Conservation (phyloP, 1,284 basidiomycete species). For the Erythrobasidium hasegawianum region DNA sequence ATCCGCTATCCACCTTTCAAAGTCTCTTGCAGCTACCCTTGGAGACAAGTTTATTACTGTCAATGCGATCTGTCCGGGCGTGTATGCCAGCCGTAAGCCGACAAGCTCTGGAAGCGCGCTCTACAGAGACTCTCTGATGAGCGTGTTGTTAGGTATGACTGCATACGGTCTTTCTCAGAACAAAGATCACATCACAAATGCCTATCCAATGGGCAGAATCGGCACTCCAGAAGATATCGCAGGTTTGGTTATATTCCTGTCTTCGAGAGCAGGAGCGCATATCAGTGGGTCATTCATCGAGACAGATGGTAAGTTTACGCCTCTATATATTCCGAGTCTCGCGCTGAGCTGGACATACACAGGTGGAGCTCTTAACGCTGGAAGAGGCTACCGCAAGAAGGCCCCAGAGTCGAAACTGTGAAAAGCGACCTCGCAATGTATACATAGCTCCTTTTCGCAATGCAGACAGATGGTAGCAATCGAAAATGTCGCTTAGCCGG, state of each 20-base stretch:
- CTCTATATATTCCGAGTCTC: too few relatives aligned
- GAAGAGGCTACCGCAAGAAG: slow-evolving; percentile 34
- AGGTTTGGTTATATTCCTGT: slow-evolving; percentile 49
- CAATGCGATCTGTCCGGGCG: slow-evolving; percentile 79
- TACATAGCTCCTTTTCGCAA: too few relatives aligned
- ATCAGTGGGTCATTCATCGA: slow-evolving; percentile 45
- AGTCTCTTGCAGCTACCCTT: slow-evolving; percentile 66
- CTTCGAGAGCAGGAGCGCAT: slow-evolving; percentile 47
- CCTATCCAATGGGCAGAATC: slow-evolving; percentile 44
- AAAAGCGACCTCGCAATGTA: too few relatives aligned
- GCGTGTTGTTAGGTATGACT: slow-evolving; percentile 73
- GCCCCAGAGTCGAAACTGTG: slow-evolving; percentile 9
- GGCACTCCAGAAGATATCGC: slow-evolving; percentile 51
- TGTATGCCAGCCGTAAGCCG: slow-evolving; percentile 71
- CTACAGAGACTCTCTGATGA: too few relatives aligned
- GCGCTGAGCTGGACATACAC: too few relatives aligned
- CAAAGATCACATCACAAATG: slow-evolving; percentile 53
- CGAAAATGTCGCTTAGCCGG: too few relatives aligned
- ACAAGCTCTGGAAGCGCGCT: too few relatives aligned
- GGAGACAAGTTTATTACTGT: slow-evolving; percentile 65
- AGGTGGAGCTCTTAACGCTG: slow-evolving; percentile 36
- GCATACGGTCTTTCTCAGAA: slow-evolving; percentile 63
- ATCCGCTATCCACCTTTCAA: slow-evolving; percentile 61
- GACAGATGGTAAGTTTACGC: slow-evolving; percentile 40
- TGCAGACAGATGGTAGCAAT: too few relatives aligned